Evolutionary conservation across 768 basidiomycete genomes (phyloP).

Genomic region (Coprinopsis strossmayeri): DNA sequence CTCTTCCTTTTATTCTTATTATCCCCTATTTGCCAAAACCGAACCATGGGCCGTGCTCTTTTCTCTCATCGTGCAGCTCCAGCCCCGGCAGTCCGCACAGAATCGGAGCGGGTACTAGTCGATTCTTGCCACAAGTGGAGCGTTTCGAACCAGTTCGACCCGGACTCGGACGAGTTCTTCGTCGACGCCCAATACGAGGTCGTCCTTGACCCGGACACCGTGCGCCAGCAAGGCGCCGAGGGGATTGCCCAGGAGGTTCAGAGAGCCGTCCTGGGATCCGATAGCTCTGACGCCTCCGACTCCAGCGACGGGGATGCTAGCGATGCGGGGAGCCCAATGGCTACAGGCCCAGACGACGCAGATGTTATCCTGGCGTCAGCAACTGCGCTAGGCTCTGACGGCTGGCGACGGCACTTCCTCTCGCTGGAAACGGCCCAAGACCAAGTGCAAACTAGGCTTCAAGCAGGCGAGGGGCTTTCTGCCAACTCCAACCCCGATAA

Average conservation of each 20-base stretch:
- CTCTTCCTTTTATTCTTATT: conserved; percentile 10
- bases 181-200: conserved; percentile 58
- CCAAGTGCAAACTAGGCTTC: too few species aligned
- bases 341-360: conserved; percentile 25
- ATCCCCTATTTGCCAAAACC: conserved; percentile 10
- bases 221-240: conserved; percentile 19
- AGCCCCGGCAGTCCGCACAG: conserved; percentile 34
- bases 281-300: conserved; percentile 20
- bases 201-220: conserved; percentile 43
- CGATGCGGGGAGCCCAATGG: conserved; percentile 30
- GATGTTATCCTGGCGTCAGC: conserved; percentile 31
- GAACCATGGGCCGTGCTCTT: conserved; percentile 53
- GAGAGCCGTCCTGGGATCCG: conserved; percentile 16
- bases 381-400: conserved; percentile 20
- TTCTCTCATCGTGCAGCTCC: conserved; percentile 46
- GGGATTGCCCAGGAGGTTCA: conserved; percentile 3
- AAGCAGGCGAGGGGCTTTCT: too few species aligned
- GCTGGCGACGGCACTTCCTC: conserved; percentile 17
- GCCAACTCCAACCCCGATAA: neutral
- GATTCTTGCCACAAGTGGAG: conserved; percentile 54
- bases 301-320: conserved; percentile 27
- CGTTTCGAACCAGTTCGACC: conserved; percentile 63
- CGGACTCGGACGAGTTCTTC: conserved; percentile 77
- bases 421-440: neutral
- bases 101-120: conserved; percentile 33